Percentiles rank a stretch among this genome's conserved stretches.
Conservation (phyloP, 2,329 filamentous ascomycete genomes). For the Colletotrichum sp. region DNA sequence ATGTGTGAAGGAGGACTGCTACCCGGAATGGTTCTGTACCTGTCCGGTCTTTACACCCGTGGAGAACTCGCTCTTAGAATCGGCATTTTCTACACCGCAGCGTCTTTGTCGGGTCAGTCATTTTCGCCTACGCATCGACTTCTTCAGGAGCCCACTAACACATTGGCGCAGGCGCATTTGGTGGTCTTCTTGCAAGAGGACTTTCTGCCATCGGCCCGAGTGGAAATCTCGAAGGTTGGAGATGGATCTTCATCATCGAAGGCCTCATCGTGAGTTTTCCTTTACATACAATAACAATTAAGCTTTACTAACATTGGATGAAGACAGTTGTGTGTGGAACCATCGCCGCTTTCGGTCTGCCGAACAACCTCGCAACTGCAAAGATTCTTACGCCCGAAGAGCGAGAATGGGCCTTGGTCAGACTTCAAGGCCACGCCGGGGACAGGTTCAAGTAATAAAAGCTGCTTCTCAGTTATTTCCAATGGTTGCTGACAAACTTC, state of each 20-base stretch:
- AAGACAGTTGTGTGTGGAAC: conserved; percentile 60
- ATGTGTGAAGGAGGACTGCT: conserved; percentile 68
- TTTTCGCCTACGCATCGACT: not conserved
- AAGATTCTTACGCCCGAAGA: conserved; percentile 59
- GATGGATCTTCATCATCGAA: conserved; percentile 68
- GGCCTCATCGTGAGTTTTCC: conserved; percentile 50
- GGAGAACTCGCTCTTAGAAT: conserved; percentile 67
- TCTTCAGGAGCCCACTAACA: not conserved
- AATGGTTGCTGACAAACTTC: not conserved
- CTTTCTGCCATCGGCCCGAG: conserved; percentile 62
- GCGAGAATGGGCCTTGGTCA: conserved; percentile 49
- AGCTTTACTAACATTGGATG: conserved; percentile 1
- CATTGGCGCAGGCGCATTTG: conserved; percentile 54
- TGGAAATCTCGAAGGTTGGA: conserved; percentile 60
- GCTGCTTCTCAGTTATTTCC: accelerated
- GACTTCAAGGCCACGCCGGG: conserved; percentile 44
- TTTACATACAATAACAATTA: not conserved
- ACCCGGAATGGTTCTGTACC: conserved; percentile 71
- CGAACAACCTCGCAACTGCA: conserved; percentile 59
- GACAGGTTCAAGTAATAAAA: conserved; percentile 31
- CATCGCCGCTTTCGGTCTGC: conserved; percentile 57
- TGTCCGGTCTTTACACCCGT: conserved; percentile 66
- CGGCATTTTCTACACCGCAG: conserved; percentile 71
- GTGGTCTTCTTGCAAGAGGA: conserved; percentile 65
- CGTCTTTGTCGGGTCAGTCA: conserved; percentile 56